A percentile compares a stretch with the other conserved stretches of the same genome.
These are phyloP conservation scores for Penicillium canescens DNA, from an alignment of 495 filamentous ascomycete species.

Conservation along the genomic window DNA sequence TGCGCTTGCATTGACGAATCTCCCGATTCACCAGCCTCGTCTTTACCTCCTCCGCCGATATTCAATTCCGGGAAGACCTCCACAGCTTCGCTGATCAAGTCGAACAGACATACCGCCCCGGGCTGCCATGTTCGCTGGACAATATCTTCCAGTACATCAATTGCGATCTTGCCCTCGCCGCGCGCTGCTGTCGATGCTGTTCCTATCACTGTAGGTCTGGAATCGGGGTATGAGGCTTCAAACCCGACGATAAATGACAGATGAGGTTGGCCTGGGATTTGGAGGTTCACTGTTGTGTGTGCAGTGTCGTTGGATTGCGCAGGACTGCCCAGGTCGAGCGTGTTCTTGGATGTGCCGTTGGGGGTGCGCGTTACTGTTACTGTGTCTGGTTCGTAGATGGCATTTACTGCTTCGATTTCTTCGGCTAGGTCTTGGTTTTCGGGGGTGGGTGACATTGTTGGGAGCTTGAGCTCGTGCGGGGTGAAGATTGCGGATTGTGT, in stretches of 20 bases:
- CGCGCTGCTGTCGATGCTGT: constrained; percentile 50
- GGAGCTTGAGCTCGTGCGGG: constrained; percentile 2
- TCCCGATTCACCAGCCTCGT: constrained; percentile 3
- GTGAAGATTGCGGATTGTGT: constrained; percentile 10
- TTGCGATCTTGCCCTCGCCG: constrained; percentile 67
- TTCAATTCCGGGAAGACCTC: constrained; percentile 49
- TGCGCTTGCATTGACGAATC: constrained; percentile 7
- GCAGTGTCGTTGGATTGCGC: constrained; percentile 15
- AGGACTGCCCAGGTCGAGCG: constrained; percentile 37
- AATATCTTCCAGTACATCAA: constrained; percentile 65
- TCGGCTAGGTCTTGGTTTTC: constrained; percentile 67
- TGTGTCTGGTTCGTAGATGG: constrained; percentile 80
- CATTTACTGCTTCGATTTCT: constrained; percentile 87
- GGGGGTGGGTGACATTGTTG: constrained; percentile 23
- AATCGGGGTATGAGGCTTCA: constrained; percentile 68
- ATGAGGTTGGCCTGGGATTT: constrained; percentile 43
- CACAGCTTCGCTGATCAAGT: constrained; percentile 66
- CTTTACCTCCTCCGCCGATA: constrained; percentile 30
- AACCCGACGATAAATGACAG: constrained; percentile 66
- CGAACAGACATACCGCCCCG: constrained; percentile 84
- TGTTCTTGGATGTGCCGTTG: constrained; percentile 40
- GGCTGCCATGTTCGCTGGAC: constrained; percentile 64
- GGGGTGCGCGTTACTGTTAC: constrained; percentile 47
- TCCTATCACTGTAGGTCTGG: constrained; percentile 68
- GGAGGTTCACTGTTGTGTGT: constrained; percentile 37